Percentiles rank a stretch among this genome's conserved stretches.
These are phyloP conservation scores for Suhomyces kilbournensis DNA, from an alignment of 805 yeast genomes.

Conservation along the genomic window DNA sequence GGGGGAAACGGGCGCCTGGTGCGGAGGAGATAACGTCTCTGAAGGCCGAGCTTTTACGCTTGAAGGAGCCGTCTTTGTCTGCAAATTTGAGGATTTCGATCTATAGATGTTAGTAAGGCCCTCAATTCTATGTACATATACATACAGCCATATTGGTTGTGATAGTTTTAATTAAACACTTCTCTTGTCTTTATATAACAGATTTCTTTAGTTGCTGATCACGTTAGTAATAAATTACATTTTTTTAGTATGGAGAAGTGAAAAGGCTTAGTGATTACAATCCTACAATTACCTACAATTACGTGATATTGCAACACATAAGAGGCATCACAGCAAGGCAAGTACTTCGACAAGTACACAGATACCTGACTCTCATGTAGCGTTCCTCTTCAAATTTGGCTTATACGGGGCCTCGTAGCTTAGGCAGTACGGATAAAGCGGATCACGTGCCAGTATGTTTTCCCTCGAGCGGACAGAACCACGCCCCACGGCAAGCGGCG, in stretches of 20 bases:
- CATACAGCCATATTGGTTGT: not conserved
- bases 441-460: not conserved
- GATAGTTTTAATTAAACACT: not conserved
- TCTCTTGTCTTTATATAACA: not conserved
- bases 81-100: conserved; percentile 50
- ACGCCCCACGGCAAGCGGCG: conserved; percentile 1
- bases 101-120: conserved; percentile 11
- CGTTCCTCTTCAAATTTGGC: not conserved
- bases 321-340: not conserved
- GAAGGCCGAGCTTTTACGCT: conserved; percentile 55
- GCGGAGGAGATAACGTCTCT: conserved; percentile 59
- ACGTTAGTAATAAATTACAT: conserved; percentile 1
- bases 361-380: not conserved
- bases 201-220: not conserved
- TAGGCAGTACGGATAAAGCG: not conserved
- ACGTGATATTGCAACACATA: not conserved
- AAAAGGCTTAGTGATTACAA: not conserved
- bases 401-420: not conserved
- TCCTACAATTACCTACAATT: not conserved
- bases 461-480: not conserved
- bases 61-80: conserved; percentile 51
- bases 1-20: conserved; percentile 60
- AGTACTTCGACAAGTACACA: not conserved
- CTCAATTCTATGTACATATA: not conserved
- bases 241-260: not conserved